These are phyloP conservation scores for Microbotryum silenes-acaulis DNA, from an alignment of 1,284 basidiomycete genomes.

Conservation along the genomic window DNA sequence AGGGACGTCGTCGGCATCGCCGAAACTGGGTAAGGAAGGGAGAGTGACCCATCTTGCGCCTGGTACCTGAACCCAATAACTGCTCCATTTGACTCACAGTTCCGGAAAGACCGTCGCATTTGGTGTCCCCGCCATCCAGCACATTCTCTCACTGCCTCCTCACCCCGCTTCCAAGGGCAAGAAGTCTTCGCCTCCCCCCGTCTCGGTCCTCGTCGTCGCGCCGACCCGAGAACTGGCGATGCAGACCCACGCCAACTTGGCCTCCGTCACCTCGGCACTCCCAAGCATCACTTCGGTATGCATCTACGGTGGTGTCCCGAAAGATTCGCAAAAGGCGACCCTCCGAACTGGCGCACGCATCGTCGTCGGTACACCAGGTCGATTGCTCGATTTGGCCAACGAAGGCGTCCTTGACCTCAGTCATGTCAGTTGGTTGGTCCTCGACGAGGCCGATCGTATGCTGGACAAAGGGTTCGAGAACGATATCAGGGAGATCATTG, in stretches of 20 bases:
- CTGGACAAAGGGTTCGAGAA: conserved; percentile 98
- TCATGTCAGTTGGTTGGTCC: conserved; percentile 80
- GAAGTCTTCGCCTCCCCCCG: conserved; percentile 39
- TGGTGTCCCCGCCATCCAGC: conserved; percentile 77
- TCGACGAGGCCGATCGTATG: conserved; percentile 98
- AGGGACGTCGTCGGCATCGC: conserved; percentile 80
- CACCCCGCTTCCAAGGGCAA: conserved; percentile 30
- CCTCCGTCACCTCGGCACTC: conserved; percentile 65
- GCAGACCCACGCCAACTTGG: conserved; percentile 83
- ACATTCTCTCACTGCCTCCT: conserved; percentile 48
- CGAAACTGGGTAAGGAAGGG: conserved; percentile 73
- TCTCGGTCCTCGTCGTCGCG: conserved; percentile 77
- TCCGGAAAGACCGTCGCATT: conserved; percentile 92
- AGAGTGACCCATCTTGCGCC: not conserved
- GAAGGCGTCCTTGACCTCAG: conserved; percentile 74
- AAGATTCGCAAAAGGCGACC: conserved; percentile 66
- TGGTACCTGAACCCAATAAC: not conserved
- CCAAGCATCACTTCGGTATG: conserved; percentile 68
- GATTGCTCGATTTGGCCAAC: conserved; percentile 80
- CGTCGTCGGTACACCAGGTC: conserved; percentile 89
- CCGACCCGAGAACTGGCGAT: conserved; percentile 92
- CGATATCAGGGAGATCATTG: conserved; percentile 89
- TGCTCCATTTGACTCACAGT: conserved; percentile 16
- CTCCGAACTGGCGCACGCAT: conserved; percentile 58
- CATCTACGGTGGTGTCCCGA: conserved; percentile 85